These are phyloP conservation scores for Hevea brasiliensis DNA, from an alignment of 345 rosid genomes.

Conservation along the genomic window DNA sequence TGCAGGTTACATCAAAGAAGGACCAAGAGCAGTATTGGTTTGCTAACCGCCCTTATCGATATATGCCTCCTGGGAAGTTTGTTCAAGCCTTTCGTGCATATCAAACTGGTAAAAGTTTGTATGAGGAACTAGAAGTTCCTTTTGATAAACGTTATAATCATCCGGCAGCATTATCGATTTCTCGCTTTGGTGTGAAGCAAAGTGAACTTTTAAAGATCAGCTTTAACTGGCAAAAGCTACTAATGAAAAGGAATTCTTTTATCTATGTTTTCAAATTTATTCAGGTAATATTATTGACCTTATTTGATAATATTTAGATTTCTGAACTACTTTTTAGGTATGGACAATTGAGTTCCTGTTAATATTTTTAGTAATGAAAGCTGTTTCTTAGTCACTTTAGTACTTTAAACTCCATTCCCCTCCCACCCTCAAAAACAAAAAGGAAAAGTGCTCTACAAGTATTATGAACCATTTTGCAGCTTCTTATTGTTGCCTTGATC, in stretches of 20 bases:
- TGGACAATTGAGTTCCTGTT: not conserved
- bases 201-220: constrained; percentile 71
- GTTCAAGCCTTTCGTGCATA: constrained; percentile 71
- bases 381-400: not conserved
- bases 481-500: constrained; percentile 80
- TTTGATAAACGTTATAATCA: constrained; percentile 82
- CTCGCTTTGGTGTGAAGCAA: constrained; percentile 61
- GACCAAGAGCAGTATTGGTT: constrained; percentile 99
- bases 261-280: constrained; percentile 89
- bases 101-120: constrained; percentile 59
- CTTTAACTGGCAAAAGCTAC: constrained; percentile 83
- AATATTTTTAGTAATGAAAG: not conserved
- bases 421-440: too few relatives aligned
- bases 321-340: not conserved
- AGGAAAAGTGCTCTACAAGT: not conserved
- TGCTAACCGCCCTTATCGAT: constrained; percentile 65
- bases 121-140: constrained; percentile 59
- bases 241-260: constrained; percentile 89
- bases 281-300: constrained; percentile 55
- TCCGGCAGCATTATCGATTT: constrained; percentile 91
- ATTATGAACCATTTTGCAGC: constrained; percentile 53
- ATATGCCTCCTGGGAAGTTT: constrained; percentile 81
- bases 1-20: constrained; percentile 83
- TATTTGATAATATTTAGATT: not conserved
- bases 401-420: not conserved